Conservation (phyloP, 768 basidiomycete species). For the Vishniacozyma victoriae region DNA sequence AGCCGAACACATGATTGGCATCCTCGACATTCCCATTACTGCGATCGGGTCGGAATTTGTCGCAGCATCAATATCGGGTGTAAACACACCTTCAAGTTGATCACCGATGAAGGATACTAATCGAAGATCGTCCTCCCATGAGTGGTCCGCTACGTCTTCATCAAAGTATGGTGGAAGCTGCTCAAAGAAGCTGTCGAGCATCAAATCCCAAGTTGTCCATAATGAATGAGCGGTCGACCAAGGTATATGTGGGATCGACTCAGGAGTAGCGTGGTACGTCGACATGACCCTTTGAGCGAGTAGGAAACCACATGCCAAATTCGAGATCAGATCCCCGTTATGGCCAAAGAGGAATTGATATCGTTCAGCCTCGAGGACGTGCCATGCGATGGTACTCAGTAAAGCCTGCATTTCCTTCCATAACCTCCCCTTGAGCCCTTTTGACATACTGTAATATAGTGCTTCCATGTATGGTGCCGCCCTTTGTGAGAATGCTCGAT, state of each 20-base stretch:
- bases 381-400: slow-evolving; percentile 39
- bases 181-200: slow-evolving; percentile 39
- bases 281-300: slow-evolving; percentile 33
- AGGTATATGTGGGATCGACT: slow-evolving; percentile 32
- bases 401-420: slow-evolving; percentile 29
- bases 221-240: slow-evolving; percentile 23
- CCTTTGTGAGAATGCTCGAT: slow-evolving; percentile 7
- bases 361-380: slow-evolving; percentile 14
- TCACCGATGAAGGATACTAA: slow-evolving; percentile 40
- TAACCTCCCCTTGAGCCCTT: slow-evolving; percentile 20
- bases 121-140: slow-evolving; percentile 23
- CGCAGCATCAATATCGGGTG: neutral
- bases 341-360: slow-evolving; percentile 33
- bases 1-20: slow-evolving; percentile 39
- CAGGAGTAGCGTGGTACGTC: slow-evolving; percentile 25
- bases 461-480: slow-evolving; percentile 17
- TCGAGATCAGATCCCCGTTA: slow-evolving; percentile 22
- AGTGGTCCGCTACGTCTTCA: slow-evolving; percentile 1
- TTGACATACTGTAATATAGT: slow-evolving; percentile 23
- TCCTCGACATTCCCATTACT: slow-evolving; percentile 1
- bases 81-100: slow-evolving; percentile 29
- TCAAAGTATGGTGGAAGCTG: slow-evolving; percentile 34
- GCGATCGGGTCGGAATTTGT: neutral
- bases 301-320: slow-evolving; percentile 29
- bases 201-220: slow-evolving; percentile 40